Evolutionary conservation across 305 asterid genomes (phyloP).

Genomic region (Fraxinus nigra): DNA sequence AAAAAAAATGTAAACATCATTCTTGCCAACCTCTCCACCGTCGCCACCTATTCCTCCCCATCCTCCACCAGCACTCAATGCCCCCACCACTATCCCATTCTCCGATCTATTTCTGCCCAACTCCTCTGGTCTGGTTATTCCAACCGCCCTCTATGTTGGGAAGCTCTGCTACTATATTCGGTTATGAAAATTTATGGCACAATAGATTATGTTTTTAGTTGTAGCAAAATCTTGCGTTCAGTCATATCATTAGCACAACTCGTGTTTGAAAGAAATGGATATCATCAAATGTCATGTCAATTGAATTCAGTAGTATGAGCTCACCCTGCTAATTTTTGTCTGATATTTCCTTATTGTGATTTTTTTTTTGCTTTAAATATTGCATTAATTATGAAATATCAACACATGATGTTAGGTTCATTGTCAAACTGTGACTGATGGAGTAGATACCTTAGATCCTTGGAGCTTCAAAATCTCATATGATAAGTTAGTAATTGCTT

Average conservation of each 20-base stretch:
- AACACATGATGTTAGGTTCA: slow-evolving; percentile 41
- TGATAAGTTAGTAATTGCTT: slow-evolving; percentile 79
- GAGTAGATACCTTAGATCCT: slow-evolving; percentile 52
- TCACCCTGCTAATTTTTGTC: slow-evolving; percentile 7
- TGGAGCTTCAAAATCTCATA: slow-evolving; percentile 71
- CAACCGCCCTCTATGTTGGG: neutral
- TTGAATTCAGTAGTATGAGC: neutral
- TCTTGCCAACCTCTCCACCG: neutral
- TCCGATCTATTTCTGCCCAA: neutral
- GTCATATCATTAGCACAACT: neutral
- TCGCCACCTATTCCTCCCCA: neutral
- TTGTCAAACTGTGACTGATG: slow-evolving; percentile 75
- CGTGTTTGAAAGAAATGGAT: neutral
- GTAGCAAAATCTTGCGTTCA: neutral
- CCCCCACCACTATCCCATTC: neutral
- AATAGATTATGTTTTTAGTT: neutral
- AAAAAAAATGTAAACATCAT: neutral
- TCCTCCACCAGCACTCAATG: neutral
- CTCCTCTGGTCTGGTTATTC: neutral
- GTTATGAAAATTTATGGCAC: neutral
- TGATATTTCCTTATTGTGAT: neutral
- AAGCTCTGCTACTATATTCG: neutral
- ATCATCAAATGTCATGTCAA: slow-evolving; percentile 1
- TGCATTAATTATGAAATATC: slow-evolving; percentile 5
- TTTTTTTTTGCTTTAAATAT: neutral